Evolutionary conservation across 345 rosid species (phyloP), one percentile per base, ranked within the genome.

Genomic region (Orychophragmus violaceus): DNA sequence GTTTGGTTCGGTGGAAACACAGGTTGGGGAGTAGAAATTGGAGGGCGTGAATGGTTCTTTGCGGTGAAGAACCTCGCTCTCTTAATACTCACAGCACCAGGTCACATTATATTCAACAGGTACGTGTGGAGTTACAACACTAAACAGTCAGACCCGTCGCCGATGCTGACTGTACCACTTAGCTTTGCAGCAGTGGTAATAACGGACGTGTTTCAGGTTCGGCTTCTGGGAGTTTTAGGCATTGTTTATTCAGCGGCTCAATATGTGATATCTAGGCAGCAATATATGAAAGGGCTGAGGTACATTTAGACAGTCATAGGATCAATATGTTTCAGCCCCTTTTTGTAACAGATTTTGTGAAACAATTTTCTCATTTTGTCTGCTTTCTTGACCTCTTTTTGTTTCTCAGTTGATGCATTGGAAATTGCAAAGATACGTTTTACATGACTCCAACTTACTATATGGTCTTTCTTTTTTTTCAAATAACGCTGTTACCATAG

Each of bases 11-110:
- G 89, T 48, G 97, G 97, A 52, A 87, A 85, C 71, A 29, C 78
- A 1, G 96, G 97, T 19, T 90, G 99, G 99, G 95, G 89, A 62
- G 74, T 85, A 30, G 90, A 94, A 69, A 78, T 94, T 1, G 97
- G 96, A 10, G 99, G 97, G 18, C 92, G 92, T 25, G 92, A 87
- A 66, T 94, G 96, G 99, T 83, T 90, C 64, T 90, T 90, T 59
- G 99, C 89, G 0, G 92, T 90, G 33, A 90, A 88, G 79, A 94
- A 90, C 71, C 62, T 90, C 35, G 97, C 97, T 53, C 86, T 90
- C 32, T 83, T 94, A 35, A 80, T 88, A 59, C 89, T 90, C 13
- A 88, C 99, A 14, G 82, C 88, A 70, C 97, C 99, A 3, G 87
- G 96, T 69, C 99, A 94, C 72, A 85, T 94, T 28, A 84, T 90